These are phyloP conservation scores for Fusarium beomiforme DNA, from an alignment of 2,329 filamentous ascomycete species.

Conservation along the genomic window DNA sequence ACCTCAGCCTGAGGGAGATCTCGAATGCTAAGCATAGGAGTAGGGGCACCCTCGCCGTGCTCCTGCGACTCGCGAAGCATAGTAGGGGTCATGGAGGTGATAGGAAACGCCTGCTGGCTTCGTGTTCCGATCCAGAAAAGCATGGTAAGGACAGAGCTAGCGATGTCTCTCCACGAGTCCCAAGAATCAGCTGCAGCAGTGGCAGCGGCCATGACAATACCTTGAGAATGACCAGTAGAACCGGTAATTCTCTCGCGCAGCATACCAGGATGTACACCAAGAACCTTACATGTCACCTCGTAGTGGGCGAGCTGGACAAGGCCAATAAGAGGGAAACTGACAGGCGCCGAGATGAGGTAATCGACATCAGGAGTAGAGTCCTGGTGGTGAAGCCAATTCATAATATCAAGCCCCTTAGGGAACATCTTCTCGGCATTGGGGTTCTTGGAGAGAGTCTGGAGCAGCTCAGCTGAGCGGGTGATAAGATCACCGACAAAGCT, in stretches of 20 bases:
- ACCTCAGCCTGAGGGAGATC: slow-evolving; percentile 89
- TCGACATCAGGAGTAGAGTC: slow-evolving; percentile 93
- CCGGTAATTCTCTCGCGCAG: slow-evolving; percentile 86
- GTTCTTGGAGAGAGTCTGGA: slow-evolving; percentile 86
- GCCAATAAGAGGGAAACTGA: slow-evolving; percentile 96
- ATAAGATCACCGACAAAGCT: slow-evolving; percentile 91
- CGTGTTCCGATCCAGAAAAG: slow-evolving; percentile 99
- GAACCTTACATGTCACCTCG: slow-evolving; percentile 89
- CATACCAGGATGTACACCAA: slow-evolving; percentile 89
- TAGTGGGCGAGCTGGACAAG: slow-evolving; percentile 97
- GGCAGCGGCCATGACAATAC: slow-evolving; percentile 90
- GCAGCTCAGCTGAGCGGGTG: slow-evolving; percentile 80
- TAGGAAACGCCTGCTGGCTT: slow-evolving; percentile 96
- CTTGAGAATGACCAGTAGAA: slow-evolving; percentile 95
- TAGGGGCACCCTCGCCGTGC: slow-evolving; percentile 93
- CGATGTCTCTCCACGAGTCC: slow-evolving; percentile 87
- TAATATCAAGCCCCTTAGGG: slow-evolving; percentile 93
- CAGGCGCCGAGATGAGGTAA: slow-evolving; percentile 92
- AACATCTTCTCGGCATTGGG: slow-evolving; percentile 94
- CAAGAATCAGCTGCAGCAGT: slow-evolving; percentile 92
- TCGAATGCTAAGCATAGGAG: slow-evolving; percentile 97
- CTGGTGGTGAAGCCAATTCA: slow-evolving; percentile 89
- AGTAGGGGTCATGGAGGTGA: slow-evolving; percentile 90
- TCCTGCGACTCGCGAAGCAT: slow-evolving; percentile 94
- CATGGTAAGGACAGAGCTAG: slow-evolving; percentile 84